Conservation (phyloP, 2,329 filamentous ascomycete genomes). For the Alternaria sp. region DNA sequence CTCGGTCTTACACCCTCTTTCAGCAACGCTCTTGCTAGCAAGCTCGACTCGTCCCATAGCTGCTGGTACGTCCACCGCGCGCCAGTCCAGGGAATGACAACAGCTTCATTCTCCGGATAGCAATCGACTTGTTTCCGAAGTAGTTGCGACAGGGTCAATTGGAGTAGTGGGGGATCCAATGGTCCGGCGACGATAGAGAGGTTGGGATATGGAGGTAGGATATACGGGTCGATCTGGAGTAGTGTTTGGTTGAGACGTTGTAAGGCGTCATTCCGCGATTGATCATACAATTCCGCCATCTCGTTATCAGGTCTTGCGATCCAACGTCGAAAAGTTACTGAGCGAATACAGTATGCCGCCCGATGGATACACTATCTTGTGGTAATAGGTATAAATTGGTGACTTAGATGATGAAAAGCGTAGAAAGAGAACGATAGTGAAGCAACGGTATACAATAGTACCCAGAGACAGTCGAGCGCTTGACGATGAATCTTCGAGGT, state of each 20-base stretch:
- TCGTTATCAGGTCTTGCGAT: neutral
- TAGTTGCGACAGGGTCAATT: conserved; percentile 76
- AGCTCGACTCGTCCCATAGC: conserved; percentile 50
- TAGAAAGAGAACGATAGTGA: conserved; percentile 25
- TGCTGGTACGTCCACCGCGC: conserved; percentile 71
- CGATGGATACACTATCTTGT: conserved; percentile 1
- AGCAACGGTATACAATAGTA: conserved; percentile 28
- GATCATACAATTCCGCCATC: conserved; percentile 41
- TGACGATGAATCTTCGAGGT: conserved; percentile 15
- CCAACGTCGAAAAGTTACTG: neutral
- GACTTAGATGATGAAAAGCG: conserved; percentile 22
- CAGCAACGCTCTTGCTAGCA: conserved; percentile 60
- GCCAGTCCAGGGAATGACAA: conserved; percentile 79
- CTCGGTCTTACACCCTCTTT: conserved; percentile 72
- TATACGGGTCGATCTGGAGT: conserved; percentile 49
- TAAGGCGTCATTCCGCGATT: conserved; percentile 39
- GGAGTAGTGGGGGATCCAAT: conserved; percentile 72
- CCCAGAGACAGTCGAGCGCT: conserved; percentile 28
- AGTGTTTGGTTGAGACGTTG: conserved; percentile 50
- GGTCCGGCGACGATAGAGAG: conserved; percentile 72
- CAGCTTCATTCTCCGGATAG: conserved; percentile 70
- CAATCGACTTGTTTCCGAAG: conserved; percentile 74
- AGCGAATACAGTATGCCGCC: neutral
- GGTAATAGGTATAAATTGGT: conserved; percentile 21
- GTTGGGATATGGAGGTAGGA: conserved; percentile 50